Conservation (phyloP, 2,329 filamentous ascomycete species). For the Talaromyces sp. region DNA sequence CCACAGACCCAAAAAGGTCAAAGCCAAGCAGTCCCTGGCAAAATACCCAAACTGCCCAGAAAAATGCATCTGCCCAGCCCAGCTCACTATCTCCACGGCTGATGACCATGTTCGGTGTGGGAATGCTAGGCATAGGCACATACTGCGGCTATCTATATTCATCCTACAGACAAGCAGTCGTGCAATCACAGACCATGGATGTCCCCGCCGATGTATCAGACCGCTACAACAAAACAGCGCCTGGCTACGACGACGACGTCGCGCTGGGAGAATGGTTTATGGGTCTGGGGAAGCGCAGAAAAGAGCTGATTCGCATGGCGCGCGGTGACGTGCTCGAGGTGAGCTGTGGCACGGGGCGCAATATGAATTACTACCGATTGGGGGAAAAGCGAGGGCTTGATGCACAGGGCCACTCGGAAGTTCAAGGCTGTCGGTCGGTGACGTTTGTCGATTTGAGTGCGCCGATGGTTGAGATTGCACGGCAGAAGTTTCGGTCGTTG, state of each 20-base stretch:
- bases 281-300: slow-evolving; percentile 36
- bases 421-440: slow-evolving; percentile 35
- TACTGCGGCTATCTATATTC: slow-evolving; percentile 42
- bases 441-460: slow-evolving; percentile 46
- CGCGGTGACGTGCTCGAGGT: slow-evolving; percentile 46
- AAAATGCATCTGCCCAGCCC: not conserved
- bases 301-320: slow-evolving; percentile 36
- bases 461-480: slow-evolving; percentile 44
- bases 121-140: slow-evolving; percentile 35
- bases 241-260: slow-evolving; percentile 42
- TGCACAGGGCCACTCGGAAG: slow-evolving; percentile 22
- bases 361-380: slow-evolving; percentile 42
- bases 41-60: not conserved
- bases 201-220: slow-evolving; percentile 41
- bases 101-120: slow-evolving; percentile 34
- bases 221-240: slow-evolving; percentile 41
- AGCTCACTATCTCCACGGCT: slow-evolving; percentile 24
- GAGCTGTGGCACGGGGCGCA: slow-evolving; percentile 47
- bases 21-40: not conserved
- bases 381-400: slow-evolving; percentile 29
- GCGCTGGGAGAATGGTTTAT: slow-evolving; percentile 40
- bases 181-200: slow-evolving; percentile 24
- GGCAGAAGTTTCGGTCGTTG: slow-evolving; percentile 36
- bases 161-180: slow-evolving; percentile 35
- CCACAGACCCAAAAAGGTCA: not conserved